Evolutionary conservation across 768 basidiomycete genomes (phyloP).

Genomic region (Russula dissimulans): DNA sequence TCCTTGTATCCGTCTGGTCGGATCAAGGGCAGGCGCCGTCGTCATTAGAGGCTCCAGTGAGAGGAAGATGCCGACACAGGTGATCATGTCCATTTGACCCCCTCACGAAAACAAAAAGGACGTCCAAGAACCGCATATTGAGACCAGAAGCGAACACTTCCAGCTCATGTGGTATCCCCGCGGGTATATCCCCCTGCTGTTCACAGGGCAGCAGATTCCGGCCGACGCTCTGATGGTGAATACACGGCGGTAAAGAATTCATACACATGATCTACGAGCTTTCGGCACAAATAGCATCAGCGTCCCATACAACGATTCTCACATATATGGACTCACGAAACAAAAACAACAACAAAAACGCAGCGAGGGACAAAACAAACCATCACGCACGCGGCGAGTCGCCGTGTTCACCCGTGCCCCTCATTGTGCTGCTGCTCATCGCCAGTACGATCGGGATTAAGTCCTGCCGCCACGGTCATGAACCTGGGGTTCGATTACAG

Average conservation of each 20-base stretch:
- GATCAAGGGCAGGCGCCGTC: slow-evolving; percentile 13
- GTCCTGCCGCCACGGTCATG: slow-evolving; percentile 41
- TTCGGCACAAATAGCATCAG: slow-evolving; percentile 5
- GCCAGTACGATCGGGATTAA: slow-evolving; percentile 27
- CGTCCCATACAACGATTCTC: background rate
- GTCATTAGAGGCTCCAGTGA: slow-evolving; percentile 6
- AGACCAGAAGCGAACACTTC: slow-evolving; percentile 2
- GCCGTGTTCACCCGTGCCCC: background rate
- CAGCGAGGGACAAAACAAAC: background rate
- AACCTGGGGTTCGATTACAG: slow-evolving; percentile 28
- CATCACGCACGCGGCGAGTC: background rate
- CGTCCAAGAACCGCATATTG: slow-evolving; percentile 13
- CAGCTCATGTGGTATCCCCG: slow-evolving; percentile 13
- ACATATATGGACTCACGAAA: background rate
- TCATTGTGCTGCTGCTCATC: background rate
- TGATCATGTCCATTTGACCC: slow-evolving; percentile 13
- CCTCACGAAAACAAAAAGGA: slow-evolving; percentile 14
- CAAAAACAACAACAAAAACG: background rate
- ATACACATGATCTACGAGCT: slow-evolving; percentile 8
- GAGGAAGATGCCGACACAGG: slow-evolving; percentile 14
- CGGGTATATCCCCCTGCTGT: slow-evolving; percentile 10
- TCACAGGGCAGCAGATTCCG: slow-evolving; percentile 8
- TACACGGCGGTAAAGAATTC: background rate
- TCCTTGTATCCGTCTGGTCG: slow-evolving; percentile 7
- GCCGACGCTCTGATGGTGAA: slow-evolving; percentile 8